Conservation (phyloP, 2,329 filamentous ascomycete genomes). For the Nannizziopsis arthrosporioides region DNA sequence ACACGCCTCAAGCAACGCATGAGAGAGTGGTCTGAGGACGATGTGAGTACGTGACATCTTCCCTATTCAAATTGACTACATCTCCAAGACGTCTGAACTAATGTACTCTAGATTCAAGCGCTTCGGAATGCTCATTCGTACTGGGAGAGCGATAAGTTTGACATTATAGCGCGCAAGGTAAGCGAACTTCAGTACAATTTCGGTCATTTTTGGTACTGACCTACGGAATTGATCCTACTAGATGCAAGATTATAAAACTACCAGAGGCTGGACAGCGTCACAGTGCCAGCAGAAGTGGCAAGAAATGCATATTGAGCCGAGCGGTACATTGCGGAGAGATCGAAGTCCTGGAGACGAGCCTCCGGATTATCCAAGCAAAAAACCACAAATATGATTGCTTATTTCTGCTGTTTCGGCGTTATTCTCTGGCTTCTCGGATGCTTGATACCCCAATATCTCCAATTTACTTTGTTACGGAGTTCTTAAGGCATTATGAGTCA, state of each 20-base stretch:
- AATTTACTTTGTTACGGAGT: background rate
- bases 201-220: background rate
- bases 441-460: conserved; percentile 7
- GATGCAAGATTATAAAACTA: conserved; percentile 27
- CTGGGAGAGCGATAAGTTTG: conserved; percentile 31
- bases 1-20: conserved; percentile 25
- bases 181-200: background rate
- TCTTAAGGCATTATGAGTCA: background rate
- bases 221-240: conserved; percentile 9
- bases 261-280: conserved; percentile 24
- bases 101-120: conserved; percentile 22
- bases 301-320: conserved; percentile 9
- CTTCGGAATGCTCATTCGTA: conserved; percentile 28
- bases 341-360: conserved; percentile 8
- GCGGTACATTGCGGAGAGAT: conserved; percentile 1
- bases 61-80: background rate
- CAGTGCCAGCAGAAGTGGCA: conserved; percentile 25
- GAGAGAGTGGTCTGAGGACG: conserved; percentile 31
- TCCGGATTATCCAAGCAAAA: conserved; percentile 5
- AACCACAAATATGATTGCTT: conserved; percentile 2
- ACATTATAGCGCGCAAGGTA: conserved; percentile 32
- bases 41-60: conserved; percentile 33
- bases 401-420: background rate
- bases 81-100: conserved; percentile 12
- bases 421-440: conserved; percentile 2